Evolutionary conservation across 2,329 filamentous ascomycete genomes (phyloP).

Genomic region (Scleromitrula shiraiana): DNA sequence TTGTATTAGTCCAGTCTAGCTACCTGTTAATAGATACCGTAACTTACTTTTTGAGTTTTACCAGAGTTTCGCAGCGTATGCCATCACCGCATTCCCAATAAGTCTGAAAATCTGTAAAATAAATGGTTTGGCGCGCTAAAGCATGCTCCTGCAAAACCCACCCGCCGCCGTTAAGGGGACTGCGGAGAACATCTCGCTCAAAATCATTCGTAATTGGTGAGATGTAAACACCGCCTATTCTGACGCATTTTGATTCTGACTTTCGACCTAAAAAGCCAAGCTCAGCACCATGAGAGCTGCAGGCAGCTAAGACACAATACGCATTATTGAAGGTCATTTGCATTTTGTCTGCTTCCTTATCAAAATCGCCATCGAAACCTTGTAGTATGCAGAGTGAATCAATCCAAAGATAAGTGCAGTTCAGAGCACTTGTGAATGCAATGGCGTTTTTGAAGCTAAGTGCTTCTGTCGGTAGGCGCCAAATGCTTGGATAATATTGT

Average conservation of each 20-base stretch:
- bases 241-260: neutral
- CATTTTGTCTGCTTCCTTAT: conserved; percentile 22
- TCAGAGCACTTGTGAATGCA: conserved; percentile 20
- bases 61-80: conserved; percentile 31
- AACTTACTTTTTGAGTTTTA: conserved; percentile 28
- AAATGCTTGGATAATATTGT: conserved; percentile 1
- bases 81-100: conserved; percentile 34
- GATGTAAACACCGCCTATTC: neutral
- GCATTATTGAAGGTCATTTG: conserved; percentile 16
- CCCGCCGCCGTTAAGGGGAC: conserved; percentile 29
- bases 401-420: conserved; percentile 28
- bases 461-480: conserved; percentile 3
- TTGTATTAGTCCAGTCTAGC: neutral
- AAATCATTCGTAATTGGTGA: conserved; percentile 26
- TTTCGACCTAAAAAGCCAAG: neutral
- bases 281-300: neutral
- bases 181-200: conserved; percentile 26
- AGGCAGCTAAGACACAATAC: conserved; percentile 5
- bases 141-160: conserved; percentile 36
- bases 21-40: neutral
- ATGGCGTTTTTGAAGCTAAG: conserved; percentile 26
- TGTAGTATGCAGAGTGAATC: conserved; percentile 31
- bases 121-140: conserved; percentile 32
- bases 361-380: conserved; percentile 23
- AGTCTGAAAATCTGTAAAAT: conserved; percentile 30